Conservation (phyloP, 345 rosid species). For the Moricandia moricandioides region DNA sequence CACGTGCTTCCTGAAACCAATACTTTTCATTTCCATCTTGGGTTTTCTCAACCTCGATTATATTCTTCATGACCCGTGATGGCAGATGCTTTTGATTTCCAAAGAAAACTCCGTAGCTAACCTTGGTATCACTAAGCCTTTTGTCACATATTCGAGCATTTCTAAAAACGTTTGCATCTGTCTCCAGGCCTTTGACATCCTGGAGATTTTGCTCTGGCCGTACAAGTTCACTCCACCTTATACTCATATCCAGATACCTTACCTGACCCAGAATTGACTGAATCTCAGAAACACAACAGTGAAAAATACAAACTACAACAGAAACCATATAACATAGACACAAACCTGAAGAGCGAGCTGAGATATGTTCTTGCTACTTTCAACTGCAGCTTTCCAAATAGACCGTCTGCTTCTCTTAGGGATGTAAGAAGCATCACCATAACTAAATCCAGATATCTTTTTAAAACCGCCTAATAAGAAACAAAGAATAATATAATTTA, state of each 20-base stretch:
- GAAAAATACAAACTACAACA: background rate
- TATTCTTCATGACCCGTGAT: conserved; percentile 81
- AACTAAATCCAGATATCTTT: conserved; percentile 61
- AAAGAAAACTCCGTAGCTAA: conserved; percentile 70
- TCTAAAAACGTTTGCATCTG: conserved; percentile 76
- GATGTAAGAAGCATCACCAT: conserved; percentile 65
- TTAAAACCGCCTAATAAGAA: conserved; percentile 55
- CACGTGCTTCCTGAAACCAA: conserved; percentile 73
- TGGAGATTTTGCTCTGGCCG: conserved; percentile 73
- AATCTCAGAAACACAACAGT: background rate
- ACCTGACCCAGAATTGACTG: conserved; percentile 54
- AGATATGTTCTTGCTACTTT: conserved; percentile 64
- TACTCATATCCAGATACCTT: conserved; percentile 71
- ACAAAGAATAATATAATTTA: conserved; percentile 1
- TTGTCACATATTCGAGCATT: conserved; percentile 78
- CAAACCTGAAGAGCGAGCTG: conserved; percentile 96
- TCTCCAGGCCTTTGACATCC: conserved; percentile 77
- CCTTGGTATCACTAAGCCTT: conserved; percentile 56
- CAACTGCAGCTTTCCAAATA: conserved; percentile 89
- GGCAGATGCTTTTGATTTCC: conserved; percentile 93
- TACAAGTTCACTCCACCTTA: conserved; percentile 88
- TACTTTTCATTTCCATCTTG: conserved; percentile 59
- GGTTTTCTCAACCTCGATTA: conserved; percentile 55
- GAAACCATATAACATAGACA: background rate
- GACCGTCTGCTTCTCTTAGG: conserved; percentile 75